Percentiles rank a stretch among this genome's conserved stretches.
Evolutionary conservation across 2,329 filamentous ascomycete genomes (phyloP).

Genomic region (Fusarium sp.): DNA sequence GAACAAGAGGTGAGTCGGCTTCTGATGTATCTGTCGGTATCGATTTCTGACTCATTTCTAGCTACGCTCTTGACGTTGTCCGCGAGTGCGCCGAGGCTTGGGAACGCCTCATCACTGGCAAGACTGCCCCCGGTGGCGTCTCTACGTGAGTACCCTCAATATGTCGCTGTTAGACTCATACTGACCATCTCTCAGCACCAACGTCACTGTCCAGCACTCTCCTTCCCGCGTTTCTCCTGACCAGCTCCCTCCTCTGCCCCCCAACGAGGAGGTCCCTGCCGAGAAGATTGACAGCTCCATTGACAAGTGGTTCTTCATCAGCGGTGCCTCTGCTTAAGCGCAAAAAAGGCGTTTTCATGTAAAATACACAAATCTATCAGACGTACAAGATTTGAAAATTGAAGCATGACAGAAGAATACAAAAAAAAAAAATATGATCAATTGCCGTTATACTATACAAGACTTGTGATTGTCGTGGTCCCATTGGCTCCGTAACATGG

Average conservation of each 20-base stretch:
- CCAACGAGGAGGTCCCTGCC: conserved; percentile 81
- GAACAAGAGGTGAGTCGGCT: conserved; percentile 85
- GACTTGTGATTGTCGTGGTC: conserved; percentile 33
- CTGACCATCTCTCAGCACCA: conserved; percentile 71
- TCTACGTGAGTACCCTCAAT: conserved; percentile 74
- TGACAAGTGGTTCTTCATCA: conserved; percentile 99
- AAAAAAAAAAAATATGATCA: conserved; percentile 34
- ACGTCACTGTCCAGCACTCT: conserved; percentile 81
- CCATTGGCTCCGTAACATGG: conserved; percentile 30
- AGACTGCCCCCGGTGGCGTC: conserved; percentile 81
- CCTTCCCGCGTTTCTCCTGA: conserved; percentile 75
- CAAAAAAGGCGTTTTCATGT: conserved; percentile 24
- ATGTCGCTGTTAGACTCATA: not conserved
- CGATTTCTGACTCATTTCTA: conserved; percentile 48
- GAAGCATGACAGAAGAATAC: conserved; percentile 33
- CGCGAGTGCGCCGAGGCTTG: conserved; percentile 96
- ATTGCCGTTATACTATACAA: conserved; percentile 44
- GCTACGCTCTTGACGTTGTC: conserved; percentile 94
- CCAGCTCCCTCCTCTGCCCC: conserved; percentile 81
- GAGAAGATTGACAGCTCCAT: conserved; percentile 95
- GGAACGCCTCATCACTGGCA: conserved; percentile 95
- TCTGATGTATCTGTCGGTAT: not conserved
- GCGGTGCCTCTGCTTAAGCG: conserved; percentile 85
- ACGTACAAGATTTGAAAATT: conserved; percentile 30
- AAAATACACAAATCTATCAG: conserved; percentile 24